These are phyloP conservation scores for Prunus persica DNA, from an alignment of 306 rosid species.

Conservation along the genomic window Prunus_persica_NCBIv2 NC_034010.1:14900501-14901000, in stretches of 20 bases:
- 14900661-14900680: constrained; percentile 31
- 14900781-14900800: too few species aligned
- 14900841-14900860: too few species aligned
- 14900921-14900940: too few species aligned
- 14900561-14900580: not conserved
- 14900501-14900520: constrained; percentile 18
- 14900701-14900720: not conserved
- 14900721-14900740: not conserved
- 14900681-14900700: not conserved
- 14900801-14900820: too few species aligned
- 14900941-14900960: too few species aligned
- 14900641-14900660: constrained; percentile 4
- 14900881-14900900: too few species aligned
- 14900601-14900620: not conserved
- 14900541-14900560: not conserved
- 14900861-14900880: too few species aligned
- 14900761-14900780: too few species aligned
- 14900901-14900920: too few species aligned
- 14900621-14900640: not conserved
- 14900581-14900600: not conserved
- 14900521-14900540: not conserved
- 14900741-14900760: not conserved
- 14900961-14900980: too few species aligned
- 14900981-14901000: too few species aligned
- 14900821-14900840: too few species aligned